Percentiles rank a stretch among this genome's conserved stretches.
Conservation (phyloP, 768 basidiomycete species). For the Lactarius indigo region DNA sequence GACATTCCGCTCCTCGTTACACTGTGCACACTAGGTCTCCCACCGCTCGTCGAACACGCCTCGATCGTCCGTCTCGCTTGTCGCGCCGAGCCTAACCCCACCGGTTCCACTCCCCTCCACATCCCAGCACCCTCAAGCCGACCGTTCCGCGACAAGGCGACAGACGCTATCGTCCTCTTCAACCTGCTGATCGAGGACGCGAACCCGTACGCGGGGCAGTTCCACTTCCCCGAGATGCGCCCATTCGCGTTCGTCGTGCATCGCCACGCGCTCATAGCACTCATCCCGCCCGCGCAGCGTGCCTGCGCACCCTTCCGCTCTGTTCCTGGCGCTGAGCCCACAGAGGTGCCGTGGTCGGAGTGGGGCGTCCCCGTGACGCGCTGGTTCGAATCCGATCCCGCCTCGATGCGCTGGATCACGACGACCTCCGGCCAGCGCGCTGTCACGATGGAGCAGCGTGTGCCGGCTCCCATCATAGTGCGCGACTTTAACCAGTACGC, state of each 20-base stretch:
- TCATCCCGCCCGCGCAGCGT: conserved; percentile 1
- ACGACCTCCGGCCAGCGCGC: conserved; percentile 33
- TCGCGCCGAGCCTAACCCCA: conserved; percentile 31
- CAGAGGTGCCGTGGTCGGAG: conserved; percentile 23
- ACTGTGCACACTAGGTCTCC: conserved; percentile 26
- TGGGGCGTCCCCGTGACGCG: conserved; percentile 30
- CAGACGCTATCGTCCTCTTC: conserved; percentile 29
- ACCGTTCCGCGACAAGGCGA: conserved; percentile 28
- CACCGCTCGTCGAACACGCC: conserved; percentile 17
- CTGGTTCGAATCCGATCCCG: conserved; percentile 29
- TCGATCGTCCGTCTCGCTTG: conserved; percentile 29
- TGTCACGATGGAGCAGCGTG: conserved; percentile 19
- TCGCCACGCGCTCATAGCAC: conserved; percentile 25
- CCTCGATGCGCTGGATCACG: conserved; percentile 32
- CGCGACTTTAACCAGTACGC: conserved; percentile 29
- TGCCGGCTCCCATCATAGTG: conserved; percentile 20
- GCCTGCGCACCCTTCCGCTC: conserved; percentile 8
- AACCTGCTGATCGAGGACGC: conserved; percentile 23
- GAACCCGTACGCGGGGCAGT: background rate
- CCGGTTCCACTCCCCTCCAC: background rate
- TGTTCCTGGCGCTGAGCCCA: background rate
- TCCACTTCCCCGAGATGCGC: conserved; percentile 16
- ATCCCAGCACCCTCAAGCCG: conserved; percentile 2
- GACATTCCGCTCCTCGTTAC: conserved; percentile 13
- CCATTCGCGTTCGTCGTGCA: conserved; percentile 29